Base-by-base conservation (phyloP, 306 rosid species). In the Prunus kanzakura region DNA sequence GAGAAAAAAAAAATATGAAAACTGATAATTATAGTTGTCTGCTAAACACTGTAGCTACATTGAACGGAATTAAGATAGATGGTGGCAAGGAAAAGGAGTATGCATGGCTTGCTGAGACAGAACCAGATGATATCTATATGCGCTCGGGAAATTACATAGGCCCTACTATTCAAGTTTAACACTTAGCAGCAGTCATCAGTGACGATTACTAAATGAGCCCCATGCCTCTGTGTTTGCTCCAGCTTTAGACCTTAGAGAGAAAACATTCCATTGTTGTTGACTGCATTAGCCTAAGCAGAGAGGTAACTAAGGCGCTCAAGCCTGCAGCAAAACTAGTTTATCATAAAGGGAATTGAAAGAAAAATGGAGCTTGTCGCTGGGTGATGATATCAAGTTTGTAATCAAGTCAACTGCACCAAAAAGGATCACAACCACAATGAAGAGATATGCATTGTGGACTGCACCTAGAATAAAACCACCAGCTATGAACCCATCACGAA, bases 51-150 rank as follows among this genome's bases (percentile, higher is more conserved):
- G 67, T 88, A 94, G 93, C 95, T 30, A 60, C 86, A 58, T 88
- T 82, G 80, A 80, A 82, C 68, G 76, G 82, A 76, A 64, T 63
- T 9, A 16, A 57, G 55, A 68, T 80, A 74, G 49, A 76, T 13
- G 88, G 74, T 35, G 92, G 84, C 3, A 86, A 82, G 68, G 92
- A 67, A 69, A 95, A 92, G 87, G 95, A 87, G 50, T 86, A 89
- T 81, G 97, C 97, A 64, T 95, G 98, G 98, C 97, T 95, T 79
- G 88, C 85, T 13, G 87, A 86, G 93, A 78, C 84, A 32, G 87
- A 85, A 74, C 96, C 98, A 1, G 78, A 64, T 30, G 87, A 88
- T 83, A 89, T 92, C 64, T 84, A 86, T 67, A 95, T 92, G 98
- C 95, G 89, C 45, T 78, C 19, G 19, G 96, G 96, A 65, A 80